Conservation (phyloP, 345 rosid genomes). For the Xanthoceras sorbifolium region DNA sequence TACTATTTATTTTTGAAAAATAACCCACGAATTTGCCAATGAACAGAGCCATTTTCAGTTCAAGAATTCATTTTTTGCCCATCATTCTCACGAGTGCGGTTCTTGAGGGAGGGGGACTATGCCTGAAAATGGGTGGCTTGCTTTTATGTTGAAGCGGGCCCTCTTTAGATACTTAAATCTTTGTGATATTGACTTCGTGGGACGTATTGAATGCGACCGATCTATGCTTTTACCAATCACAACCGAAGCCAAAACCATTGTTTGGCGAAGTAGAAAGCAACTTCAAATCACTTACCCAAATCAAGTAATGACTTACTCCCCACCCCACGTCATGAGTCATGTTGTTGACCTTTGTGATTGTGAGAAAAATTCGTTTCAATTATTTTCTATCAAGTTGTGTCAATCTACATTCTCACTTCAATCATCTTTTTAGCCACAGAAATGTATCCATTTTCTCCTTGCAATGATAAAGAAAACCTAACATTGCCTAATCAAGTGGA, state of each 20-base stretch:
- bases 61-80: not conserved
- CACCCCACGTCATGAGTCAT: no score
- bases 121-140: not conserved
- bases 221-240: not conserved
- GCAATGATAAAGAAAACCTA: no score
- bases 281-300: not conserved
- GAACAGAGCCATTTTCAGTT: not conserved
- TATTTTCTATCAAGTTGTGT: no score
- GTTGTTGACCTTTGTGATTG: no score
- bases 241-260: not conserved
- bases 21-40: not conserved
- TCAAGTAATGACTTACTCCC: not conserved
- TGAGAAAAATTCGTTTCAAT: no score
- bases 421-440: no score
- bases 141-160: constrained; percentile 7
- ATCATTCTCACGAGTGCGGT: not conserved
- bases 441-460: no score
- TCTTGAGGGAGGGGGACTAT: not conserved
- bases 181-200: constrained; percentile 9
- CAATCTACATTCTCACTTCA: no score
- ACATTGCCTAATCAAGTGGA: no score
- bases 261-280: not conserved
- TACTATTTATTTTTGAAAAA: not conserved
- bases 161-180: constrained; percentile 26
- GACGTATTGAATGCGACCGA: not conserved